Evolutionary conservation across 331 rosid species (phyloP).

Genomic region (Cucumis variabilis): DNA sequence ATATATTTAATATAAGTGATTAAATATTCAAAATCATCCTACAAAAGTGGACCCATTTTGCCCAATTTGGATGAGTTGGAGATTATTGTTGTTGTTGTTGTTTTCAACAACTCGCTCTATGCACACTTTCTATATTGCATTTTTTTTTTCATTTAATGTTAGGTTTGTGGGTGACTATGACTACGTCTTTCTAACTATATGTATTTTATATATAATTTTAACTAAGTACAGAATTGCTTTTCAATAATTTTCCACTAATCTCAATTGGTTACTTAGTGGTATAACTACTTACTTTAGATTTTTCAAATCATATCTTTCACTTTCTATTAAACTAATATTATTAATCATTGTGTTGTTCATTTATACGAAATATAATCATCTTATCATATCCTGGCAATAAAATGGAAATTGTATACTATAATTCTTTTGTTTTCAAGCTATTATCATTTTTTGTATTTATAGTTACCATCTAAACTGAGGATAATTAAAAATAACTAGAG

Average conservation of each 20-base stretch:
- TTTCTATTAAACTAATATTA: neutral
- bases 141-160: neutral
- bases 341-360: neutral
- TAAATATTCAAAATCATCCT: constrained; percentile 13
- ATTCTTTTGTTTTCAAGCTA: too few species aligned
- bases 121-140: neutral
- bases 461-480: too few species aligned
- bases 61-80: neutral
- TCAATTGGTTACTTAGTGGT: neutral
- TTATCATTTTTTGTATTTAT: neutral
- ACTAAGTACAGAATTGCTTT: neutral
- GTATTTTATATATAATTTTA: neutral
- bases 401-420: too few species aligned
- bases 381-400: too few species aligned
- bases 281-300: neutral
- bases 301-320: neutral
- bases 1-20: neutral
- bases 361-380: too few species aligned
- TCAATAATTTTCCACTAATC: neutral
- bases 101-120: constrained; percentile 11
- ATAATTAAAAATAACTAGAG: too few species aligned
- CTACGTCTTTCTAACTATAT: constrained; percentile 13
- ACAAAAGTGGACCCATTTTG: neutral
- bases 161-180: constrained; percentile 18
- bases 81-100: neutral